Evolutionary conservation across 345 rosid species (phyloP), one percentile per base, ranked within the genome.

Genomic region (Ceriops zippeliana): DNA sequence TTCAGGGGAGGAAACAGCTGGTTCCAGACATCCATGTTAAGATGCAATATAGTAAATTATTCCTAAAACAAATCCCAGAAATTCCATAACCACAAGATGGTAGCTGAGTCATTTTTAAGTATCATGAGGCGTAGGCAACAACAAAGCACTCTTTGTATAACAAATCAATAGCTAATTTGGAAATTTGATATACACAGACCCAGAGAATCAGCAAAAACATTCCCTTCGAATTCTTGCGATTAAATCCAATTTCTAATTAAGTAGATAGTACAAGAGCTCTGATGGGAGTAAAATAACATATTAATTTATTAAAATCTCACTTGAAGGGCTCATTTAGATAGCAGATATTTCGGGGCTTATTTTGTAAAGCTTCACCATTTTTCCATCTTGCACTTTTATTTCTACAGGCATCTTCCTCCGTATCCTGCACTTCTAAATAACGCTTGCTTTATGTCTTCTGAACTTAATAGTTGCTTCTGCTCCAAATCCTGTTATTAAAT

Each of bases 371-470:
- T 60, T 24, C 24, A 49, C 35, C 34, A 58, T 7, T 62, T 47
- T 31, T 70, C 65, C 26, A 42, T 66, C 42, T 19, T 34, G 26
- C 32, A 11, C 30, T 22, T 16, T 58, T 46, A 28, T 47, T 27
- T 61, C 59, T 54, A 71, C 66, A 75, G 26, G 35, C 70, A 71
- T 62, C 75, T 65, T 49, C 89, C 91, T 81, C 57, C 46, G 67
- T 59, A 32, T 31, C 71, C 68, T 63, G 68, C 75, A 70, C 35
- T 66, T 62, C 63, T 53, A 53, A 76, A 76, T 26, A 76, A 58
- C 22, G 70, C 73, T 64, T 69, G 66, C 47, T 75, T 75, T 63
- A 75, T 65, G 35, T 75, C 74, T 59, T 75, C 78, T 26, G 66
- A 52, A 65, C 64, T 70, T 32, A 51, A 21, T 20, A 58, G 24